A percentile compares a stretch with the other conserved stretches of the same genome.
Conservation (phyloP, 768 basidiomycete species). For the Panaeolus cyanescens region DNA sequence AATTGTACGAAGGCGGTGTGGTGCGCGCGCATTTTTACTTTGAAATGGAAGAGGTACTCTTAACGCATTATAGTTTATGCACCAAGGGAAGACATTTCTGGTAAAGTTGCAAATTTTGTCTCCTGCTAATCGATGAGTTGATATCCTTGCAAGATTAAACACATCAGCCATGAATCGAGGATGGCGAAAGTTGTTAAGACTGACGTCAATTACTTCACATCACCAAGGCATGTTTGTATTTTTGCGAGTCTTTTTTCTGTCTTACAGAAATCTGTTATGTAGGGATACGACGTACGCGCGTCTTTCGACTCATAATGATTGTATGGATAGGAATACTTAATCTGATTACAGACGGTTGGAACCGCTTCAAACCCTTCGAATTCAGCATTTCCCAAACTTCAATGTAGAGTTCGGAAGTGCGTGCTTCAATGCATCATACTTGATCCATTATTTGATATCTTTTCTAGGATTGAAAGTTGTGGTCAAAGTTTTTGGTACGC, state of each 20-base stretch:
- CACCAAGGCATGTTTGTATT: slow-evolving; percentile 49
- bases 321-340: background rate
- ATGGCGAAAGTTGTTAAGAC: slow-evolving; percentile 68
- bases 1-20: slow-evolving; percentile 88
- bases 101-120: slow-evolving; percentile 38
- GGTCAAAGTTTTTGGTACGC: slow-evolving; percentile 75
- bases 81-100: slow-evolving; percentile 82
- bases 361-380: slow-evolving; percentile 70
- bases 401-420: slow-evolving; percentile 73
- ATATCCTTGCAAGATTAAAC: slow-evolving; percentile 55
- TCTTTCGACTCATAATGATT: background rate
- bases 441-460: background rate
- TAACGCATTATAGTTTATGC: slow-evolving; percentile 69
- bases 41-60: background rate
- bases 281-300: slow-evolving; percentile 75
- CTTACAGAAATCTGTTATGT: background rate
- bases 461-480: slow-evolving; percentile 58
- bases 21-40: slow-evolving; percentile 38
- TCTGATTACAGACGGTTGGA: slow-evolving; percentile 61
- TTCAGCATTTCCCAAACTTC: slow-evolving; percentile 63
- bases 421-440: slow-evolving; percentile 24
- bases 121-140: background rate
- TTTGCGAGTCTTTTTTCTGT: background rate
- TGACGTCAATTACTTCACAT: slow-evolving; percentile 87
- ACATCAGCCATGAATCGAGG: slow-evolving; percentile 79